Base-by-base conservation (phyloP, 345 rosid species). In the Cardamine chenopodiifolia region DNA sequence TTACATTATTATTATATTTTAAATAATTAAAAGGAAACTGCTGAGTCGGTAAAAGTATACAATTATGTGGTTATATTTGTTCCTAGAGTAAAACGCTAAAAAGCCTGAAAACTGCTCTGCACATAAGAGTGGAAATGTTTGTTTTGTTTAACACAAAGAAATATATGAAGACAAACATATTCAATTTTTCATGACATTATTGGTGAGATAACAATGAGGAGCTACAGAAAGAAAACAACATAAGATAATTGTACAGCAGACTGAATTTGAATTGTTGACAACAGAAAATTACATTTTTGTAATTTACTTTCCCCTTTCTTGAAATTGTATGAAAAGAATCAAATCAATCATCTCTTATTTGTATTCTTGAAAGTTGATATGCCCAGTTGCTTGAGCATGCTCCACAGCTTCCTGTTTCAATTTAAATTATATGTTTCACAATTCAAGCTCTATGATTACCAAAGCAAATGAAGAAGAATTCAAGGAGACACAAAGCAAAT, bases 351-450 rank as follows among this genome's bases (percentile, higher is more conserved):
- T 15, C 45, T 15, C 34, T 89, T 82, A 87, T 79, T 79, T 81
- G 77, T 82, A 87, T 70, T 95, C 98, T 79, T 95, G 97, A 73
- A 92, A 95, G 81, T 90, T 95, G 52, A 82, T 92, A 85, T 95
- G 98, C 61, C 97, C 98, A 5, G 97, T 92, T 37, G 96, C 96
- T 80, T 86, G 93, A 22, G 99, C 97, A 83, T 95, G 97, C 75
- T 89, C 97, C 74, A 74, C 87, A 40, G 98, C 98, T 81, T 92
- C 97, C 97, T 95, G 85, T 78, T 61, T 32, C 49, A 35, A 7
- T 6, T 61, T 81, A 53, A 28, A 34, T 8, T 44, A 52, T 2
- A 20, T 22, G 3, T 44, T 9, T 18, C 52, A 52, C 55, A 54
- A 23, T 8, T 40, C 8, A 52, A 42, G 13, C 74, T 69, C 64